These are phyloP conservation scores for Eremomyces bilateralis DNA, from an alignment of 495 filamentous ascomycete species.

Conservation along the genomic window DNA sequence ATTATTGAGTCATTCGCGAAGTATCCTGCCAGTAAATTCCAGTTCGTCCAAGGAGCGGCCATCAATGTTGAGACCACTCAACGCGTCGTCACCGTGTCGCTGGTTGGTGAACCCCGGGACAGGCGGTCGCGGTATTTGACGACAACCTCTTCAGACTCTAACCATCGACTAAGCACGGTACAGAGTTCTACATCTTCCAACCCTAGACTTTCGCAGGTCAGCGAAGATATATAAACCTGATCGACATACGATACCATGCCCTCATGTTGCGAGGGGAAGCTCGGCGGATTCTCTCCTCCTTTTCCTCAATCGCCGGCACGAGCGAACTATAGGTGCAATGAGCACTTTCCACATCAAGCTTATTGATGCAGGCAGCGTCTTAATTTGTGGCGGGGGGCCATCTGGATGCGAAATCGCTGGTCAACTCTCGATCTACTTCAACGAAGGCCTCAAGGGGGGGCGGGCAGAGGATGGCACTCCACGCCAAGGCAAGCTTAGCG, in stretches of 20 bases:
- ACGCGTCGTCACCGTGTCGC: conserved; percentile 5
- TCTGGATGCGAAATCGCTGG: conserved; percentile 14
- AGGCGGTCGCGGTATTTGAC: too few relatives aligned
- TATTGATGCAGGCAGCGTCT: conserved; percentile 7
- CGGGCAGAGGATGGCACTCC: too few relatives aligned
- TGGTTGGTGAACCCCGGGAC: too few relatives aligned
- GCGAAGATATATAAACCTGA: too few relatives aligned
- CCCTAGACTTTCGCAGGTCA: too few relatives aligned
- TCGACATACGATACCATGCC: conserved; percentile 14
- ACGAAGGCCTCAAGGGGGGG: conserved; percentile 1
- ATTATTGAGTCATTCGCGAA: conserved; percentile 5
- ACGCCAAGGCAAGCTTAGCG: too few relatives aligned
- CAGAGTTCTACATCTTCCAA: too few relatives aligned
- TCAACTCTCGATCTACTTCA: conserved; percentile 11
- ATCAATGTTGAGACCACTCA: conserved; percentile 6
- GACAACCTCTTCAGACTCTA: too few relatives aligned
- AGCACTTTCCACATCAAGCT: conserved; percentile 9
- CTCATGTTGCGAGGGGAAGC: conserved; percentile 15
- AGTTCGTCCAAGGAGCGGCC: conserved; percentile 7
- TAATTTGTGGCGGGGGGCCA: conserved; percentile 12
- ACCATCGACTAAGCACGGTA: too few relatives aligned
- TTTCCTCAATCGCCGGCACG: conserved; percentile 14
- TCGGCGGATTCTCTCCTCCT: conserved; percentile 11
- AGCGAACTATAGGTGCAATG: conserved; percentile 11
- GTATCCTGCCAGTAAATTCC: conserved; percentile 5